Evolutionary conservation across 108 stramenopile genomes (phyloP).

Genomic region (Stephanodiscus minutulus): DNA sequence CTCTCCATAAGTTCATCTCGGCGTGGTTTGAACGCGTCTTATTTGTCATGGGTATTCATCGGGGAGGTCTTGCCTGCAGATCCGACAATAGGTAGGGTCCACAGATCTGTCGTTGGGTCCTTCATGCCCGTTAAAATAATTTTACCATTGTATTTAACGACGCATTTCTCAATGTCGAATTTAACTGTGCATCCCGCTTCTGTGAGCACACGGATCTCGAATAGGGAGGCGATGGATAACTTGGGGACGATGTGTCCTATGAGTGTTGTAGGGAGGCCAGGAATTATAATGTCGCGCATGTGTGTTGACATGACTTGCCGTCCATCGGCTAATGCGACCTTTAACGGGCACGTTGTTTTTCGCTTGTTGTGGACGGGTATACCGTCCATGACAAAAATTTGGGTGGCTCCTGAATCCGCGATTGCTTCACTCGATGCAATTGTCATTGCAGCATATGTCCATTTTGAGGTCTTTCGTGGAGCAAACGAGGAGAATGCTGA

Average conservation of each 20-base stretch:
- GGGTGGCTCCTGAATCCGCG: not conserved
- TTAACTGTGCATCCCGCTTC: not conserved
- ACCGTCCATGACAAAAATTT: not conserved
- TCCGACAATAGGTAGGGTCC: not conserved
- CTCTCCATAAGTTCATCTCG: too few species aligned
- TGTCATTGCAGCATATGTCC: not conserved
- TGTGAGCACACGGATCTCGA: not conserved
- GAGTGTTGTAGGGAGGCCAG: not conserved
- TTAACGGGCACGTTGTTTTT: not conserved
- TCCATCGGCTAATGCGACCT: not conserved
- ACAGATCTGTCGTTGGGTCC: not conserved
- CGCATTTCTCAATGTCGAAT: not conserved
- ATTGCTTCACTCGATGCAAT: not conserved
- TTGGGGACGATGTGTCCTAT: not conserved
- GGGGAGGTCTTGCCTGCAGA: not conserved
- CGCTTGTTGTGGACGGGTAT: not conserved
- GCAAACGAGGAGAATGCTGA: too few species aligned
- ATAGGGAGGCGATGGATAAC: not conserved
- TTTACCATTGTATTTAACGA: not conserved
- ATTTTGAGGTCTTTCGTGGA: too few species aligned
- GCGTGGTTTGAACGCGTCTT: not conserved
- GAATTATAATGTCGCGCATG: not conserved
- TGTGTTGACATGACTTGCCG: not conserved
- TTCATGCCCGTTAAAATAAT: not conserved
- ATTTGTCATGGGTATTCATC: not conserved